These are phyloP conservation scores for Chloranthus sessilifolius DNA, from an alignment of 164 flowering plant species.

Conservation along the genomic window DNA sequence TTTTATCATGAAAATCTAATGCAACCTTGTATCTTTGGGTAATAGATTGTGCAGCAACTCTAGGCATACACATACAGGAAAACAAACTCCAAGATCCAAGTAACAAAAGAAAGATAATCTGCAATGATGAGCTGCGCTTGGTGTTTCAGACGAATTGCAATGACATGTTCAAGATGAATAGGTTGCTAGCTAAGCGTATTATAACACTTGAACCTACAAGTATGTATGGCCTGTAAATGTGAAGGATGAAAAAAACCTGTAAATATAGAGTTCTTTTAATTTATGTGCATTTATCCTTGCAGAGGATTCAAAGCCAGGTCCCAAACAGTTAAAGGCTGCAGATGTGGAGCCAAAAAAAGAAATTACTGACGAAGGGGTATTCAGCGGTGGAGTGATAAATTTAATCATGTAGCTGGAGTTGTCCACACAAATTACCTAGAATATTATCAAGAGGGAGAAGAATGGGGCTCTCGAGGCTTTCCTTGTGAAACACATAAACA, in stretches of 20 bases:
- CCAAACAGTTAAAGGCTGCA: slow-evolving; percentile 47
- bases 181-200: slow-evolving; percentile 58
- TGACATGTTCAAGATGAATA: slow-evolving; percentile 92
- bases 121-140: slow-evolving; percentile 77
- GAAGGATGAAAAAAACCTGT: neutral
- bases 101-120: slow-evolving; percentile 92
- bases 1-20: too few species aligned
- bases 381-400: slow-evolving; percentile 83
- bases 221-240: slow-evolving; percentile 23
- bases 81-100: slow-evolving; percentile 94
- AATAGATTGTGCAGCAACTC: slow-evolving; percentile 96
- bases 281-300: slow-evolving; percentile 27
- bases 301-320: slow-evolving; percentile 46
- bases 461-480: slow-evolving; percentile 79
- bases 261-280: too few species aligned
- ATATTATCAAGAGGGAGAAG: slow-evolving; percentile 74
- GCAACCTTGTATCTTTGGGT: too few species aligned
- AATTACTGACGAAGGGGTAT: slow-evolving; percentile 33
- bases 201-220: slow-evolving; percentile 68
- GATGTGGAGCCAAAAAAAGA: slow-evolving; percentile 39
- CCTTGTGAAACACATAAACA: slow-evolving; percentile 76
- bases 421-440: slow-evolving; percentile 82
- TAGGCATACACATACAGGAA: slow-evolving; percentile 95
- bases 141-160: slow-evolving; percentile 93
- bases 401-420: slow-evolving; percentile 76